phyloP scores from a whole-genome alignment of 2,329 filamentous ascomycete genomes.

The Dissoconium aciculare region DNA sequence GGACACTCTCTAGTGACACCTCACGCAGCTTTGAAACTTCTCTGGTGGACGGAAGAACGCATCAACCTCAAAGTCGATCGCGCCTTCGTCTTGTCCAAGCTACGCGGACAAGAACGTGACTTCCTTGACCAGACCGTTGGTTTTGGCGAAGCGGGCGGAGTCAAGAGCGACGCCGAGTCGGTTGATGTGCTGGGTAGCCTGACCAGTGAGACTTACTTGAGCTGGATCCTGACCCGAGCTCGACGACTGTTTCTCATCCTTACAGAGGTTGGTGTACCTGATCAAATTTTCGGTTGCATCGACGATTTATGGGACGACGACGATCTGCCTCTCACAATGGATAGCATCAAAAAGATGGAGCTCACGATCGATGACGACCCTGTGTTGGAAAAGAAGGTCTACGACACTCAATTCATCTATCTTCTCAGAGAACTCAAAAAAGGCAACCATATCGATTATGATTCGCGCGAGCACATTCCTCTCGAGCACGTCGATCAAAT shows the following conservation, averaged over 20 bases:
- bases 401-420: slow-evolving; percentile 55
- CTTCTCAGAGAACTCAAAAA: slow-evolving; percentile 48
- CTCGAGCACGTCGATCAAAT: slow-evolving; percentile 51
- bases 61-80: slow-evolving; percentile 57
- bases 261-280: slow-evolving; percentile 52
- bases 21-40: slow-evolving; percentile 33
- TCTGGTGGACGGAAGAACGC: slow-evolving; percentile 58
- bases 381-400: slow-evolving; percentile 53
- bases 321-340: slow-evolving; percentile 53
- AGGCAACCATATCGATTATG: slow-evolving; percentile 48
- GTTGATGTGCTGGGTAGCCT: slow-evolving; percentile 17
- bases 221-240: slow-evolving; percentile 58
- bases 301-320: slow-evolving; percentile 66
- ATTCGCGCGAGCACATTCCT: slow-evolving; percentile 53
- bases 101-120: slow-evolving; percentile 47
- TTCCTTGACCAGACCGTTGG: slow-evolving; percentile 47
- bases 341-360: slow-evolving; percentile 49
- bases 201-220: slow-evolving; percentile 62
- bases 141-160: slow-evolving; percentile 47
- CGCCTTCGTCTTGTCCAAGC: slow-evolving; percentile 49
- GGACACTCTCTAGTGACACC: slow-evolving; percentile 37
- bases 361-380: slow-evolving; percentile 46
- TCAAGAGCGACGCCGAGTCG: slow-evolving; percentile 4
- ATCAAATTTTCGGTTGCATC: slow-evolving; percentile 60
- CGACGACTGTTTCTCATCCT: slow-evolving; percentile 58